Evolutionary conservation across 495 filamentous ascomycete species (phyloP), one percentile per base, ranked within the genome.

Genomic region (Amniculicola lignicola): DNA sequence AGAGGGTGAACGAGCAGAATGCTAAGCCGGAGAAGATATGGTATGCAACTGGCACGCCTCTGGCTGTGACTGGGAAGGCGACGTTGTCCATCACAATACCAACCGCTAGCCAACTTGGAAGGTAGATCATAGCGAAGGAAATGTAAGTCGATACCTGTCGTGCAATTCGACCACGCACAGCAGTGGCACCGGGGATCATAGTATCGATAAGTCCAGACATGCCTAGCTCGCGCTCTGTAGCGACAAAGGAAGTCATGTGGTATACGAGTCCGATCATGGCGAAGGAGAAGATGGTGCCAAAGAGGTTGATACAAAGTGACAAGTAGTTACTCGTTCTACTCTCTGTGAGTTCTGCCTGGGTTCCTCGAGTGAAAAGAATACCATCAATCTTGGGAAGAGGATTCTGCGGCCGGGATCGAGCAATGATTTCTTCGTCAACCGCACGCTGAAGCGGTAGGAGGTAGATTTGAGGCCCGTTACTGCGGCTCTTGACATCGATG

Each of bases 131-230:
- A 41, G 82, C 78, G 64, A 90, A 88, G 2, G 85, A 77, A 12
- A 88, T 48, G 62, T 89, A 84, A 55, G 87, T 82, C 0, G 86
- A 79, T 16, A 85, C 49, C 12, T 90, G 69, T 4, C 88, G 77
- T 16, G 82, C 79, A 19, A 79, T 72, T 73, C 90, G 86, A 10
- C 80, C 81, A 60, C 84, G 66, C 82, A 84, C 87, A 14, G 71
- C 70, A 23, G 74, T 72, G 19, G 69, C 68, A 56, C 83, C 85
- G 21, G 83, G 80, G 77, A 89, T 87, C 82, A 89, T 90, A 29
- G 88, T 83, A 67, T 92, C 88, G 43, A 91, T 75, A 39, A 92
- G 72, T 39, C 86, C 84, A 24, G 85, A 83, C 78, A 90, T 87
- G 52, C 86, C 88, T 39, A 81, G 71, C 72, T 92, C 88, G 40